Percentiles rank a stretch among this genome's conserved stretches.
Conservation (phyloP, 306 rosid genomes). For the Prinsepia uniflora region DNA sequence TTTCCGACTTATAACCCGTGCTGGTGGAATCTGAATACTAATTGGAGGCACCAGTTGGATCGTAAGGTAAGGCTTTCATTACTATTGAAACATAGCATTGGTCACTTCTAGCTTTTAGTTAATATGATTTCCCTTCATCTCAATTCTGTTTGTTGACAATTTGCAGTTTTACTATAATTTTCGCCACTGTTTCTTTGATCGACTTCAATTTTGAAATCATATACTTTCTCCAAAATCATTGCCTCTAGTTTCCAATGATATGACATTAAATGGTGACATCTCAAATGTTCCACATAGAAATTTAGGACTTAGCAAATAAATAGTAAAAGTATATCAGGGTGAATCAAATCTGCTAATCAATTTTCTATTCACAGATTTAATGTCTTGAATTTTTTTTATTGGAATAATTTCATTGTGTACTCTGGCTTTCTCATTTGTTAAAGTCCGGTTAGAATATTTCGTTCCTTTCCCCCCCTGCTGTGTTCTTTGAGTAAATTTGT, state of each 20-base stretch:
- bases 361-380: background rate
- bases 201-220: background rate
- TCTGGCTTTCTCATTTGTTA: too few relatives aligned
- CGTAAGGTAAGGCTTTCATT: constrained; percentile 40
- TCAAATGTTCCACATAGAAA: too few relatives aligned
- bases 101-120: background rate
- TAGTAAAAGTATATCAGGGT: background rate
- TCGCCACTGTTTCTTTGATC: background rate
- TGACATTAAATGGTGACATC: too few relatives aligned
- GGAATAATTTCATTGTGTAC: too few relatives aligned
- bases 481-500: constrained; percentile 11
- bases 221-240: background rate
- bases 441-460: background rate
- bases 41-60: constrained; percentile 42
- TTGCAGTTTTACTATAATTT: background rate
- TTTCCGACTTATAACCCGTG: constrained; percentile 19
- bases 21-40: constrained; percentile 20
- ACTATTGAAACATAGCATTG: background rate
- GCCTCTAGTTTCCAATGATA: too few relatives aligned
- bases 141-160: background rate
- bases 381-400: background rate
- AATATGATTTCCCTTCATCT: background rate
- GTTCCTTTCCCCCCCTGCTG: constrained; percentile 3
- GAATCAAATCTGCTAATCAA: background rate
- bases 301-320: background rate